Evolutionary conservation across 2,329 filamentous ascomycete genomes (phyloP).

Genomic region (Calonectria hongkongensis): DNA sequence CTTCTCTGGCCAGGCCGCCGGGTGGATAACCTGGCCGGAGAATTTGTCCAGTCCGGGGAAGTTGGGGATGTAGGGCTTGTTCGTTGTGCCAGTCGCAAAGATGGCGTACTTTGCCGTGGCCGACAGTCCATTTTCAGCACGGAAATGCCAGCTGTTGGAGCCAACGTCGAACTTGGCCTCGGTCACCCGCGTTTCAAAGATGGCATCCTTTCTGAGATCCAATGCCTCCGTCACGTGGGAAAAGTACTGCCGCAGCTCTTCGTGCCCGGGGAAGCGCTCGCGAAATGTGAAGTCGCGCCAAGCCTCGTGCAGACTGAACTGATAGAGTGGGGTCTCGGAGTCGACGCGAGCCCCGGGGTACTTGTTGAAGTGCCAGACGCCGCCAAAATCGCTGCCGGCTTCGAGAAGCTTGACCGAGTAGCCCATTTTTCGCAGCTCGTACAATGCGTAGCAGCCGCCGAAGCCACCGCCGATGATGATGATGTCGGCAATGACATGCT

Average conservation of each 20-base stretch:
- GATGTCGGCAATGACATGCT: constrained; percentile 13
- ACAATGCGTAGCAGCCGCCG: constrained; percentile 20
- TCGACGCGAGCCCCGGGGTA: constrained; percentile 61
- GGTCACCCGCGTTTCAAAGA: background rate
- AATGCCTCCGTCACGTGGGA: constrained; percentile 56
- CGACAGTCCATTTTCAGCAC: constrained; percentile 50
- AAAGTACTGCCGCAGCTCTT: constrained; percentile 64
- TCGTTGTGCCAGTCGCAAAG: constrained; percentile 20
- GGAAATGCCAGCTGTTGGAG: constrained; percentile 1
- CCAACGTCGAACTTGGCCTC: constrained; percentile 13
- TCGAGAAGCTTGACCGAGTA: constrained; percentile 24
- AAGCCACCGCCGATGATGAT: constrained; percentile 27
- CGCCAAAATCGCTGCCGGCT: constrained; percentile 38
- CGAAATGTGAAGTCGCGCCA: constrained; percentile 61
- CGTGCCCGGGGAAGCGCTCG: constrained; percentile 55
- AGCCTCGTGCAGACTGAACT: constrained; percentile 58
- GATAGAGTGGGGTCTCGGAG: constrained; percentile 54
- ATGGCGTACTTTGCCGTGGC: constrained; percentile 15
- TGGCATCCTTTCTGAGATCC: constrained; percentile 2
- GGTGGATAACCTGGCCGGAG: constrained; percentile 11
- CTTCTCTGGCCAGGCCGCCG: constrained; percentile 4
- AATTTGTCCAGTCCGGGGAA: constrained; percentile 8
- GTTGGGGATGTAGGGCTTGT: constrained; percentile 24
- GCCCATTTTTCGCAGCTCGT: constrained; percentile 13
- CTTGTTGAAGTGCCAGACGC: constrained; percentile 61